Base-by-base conservation (phyloP, 257 asterid species). In the Osmanthus fragrans region DNA sequence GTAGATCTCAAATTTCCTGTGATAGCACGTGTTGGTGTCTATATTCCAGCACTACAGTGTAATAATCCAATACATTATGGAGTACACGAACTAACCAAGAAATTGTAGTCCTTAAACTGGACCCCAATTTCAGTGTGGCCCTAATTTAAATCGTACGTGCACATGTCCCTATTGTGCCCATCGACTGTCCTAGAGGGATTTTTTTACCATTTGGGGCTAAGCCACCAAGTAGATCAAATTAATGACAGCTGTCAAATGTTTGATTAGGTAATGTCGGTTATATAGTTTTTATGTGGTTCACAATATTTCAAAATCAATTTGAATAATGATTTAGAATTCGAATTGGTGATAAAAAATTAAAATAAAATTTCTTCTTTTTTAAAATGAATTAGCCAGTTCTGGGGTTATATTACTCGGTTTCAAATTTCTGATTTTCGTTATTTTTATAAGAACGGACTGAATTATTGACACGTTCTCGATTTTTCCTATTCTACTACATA, bases 51-150 rank as follows among this genome's bases (percentile, higher is more conserved):
- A 33, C 72, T 15, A 33, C 23, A 68, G 2, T 36, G n/a, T n/a
- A n/a, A 10, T 54, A 54, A 54, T 54, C 51, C 33, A 19, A 36
- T 39, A 19, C 30, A 42, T 10, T 70, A 70, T 42, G 60, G 40
- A 37, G 18, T 29, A 15, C 37, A 36, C 78, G 80, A 83, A 79
- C 83, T 77, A 68, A 75, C 81, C 79, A 74, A 79, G 79, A 18
- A 45, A 13, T 13, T 75, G 73, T 77, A 72, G 73, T 72, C 76
- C 83, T 58, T 78, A 23, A 79, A 69, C 36, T 75, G 83, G 86
- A 72, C 16, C 87, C 85, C 81, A 72, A 19, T 3, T 8, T 49
- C 47, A 45, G 73, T 80, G 80, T n/a, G 84, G 64, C 73, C 80
- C 30, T 11, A 11, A 32, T 73, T n/a, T 39, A 29, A 15, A 54